Percentiles rank a stretch among this genome's conserved stretches.
Evolutionary conservation across 1,284 basidiomycete genomes (phyloP).

Genomic region (Pholiota adiposa): DNA sequence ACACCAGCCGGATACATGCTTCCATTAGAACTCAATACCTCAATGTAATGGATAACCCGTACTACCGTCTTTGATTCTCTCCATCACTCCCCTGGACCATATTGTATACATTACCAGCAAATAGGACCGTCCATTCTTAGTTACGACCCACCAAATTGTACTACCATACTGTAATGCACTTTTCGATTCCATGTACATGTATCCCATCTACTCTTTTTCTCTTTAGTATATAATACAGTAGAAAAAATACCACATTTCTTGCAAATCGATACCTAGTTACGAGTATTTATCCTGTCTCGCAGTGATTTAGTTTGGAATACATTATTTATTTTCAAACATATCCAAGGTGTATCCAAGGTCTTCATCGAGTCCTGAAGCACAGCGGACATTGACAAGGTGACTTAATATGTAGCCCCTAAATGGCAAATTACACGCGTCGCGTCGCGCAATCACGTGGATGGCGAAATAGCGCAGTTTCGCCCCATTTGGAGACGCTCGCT

Average conservation of each 20-base stretch:
- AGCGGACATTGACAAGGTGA: no score
- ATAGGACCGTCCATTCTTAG: neutral
- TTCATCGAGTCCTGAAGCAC: no score
- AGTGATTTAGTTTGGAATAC: no score
- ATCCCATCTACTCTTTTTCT: neutral
- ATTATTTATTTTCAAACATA: no score
- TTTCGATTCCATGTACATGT: neutral
- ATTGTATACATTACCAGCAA: neutral
- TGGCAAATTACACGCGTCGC: no score
- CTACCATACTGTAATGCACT: neutral
- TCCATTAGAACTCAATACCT: neutral
- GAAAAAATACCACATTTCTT: no score
- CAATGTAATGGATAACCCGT: neutral
- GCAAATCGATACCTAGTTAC: no score
- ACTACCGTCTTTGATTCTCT: neutral
- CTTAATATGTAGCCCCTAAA: no score
- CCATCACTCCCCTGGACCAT: neutral
- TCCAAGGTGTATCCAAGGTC: no score
- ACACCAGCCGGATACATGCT: neutral
- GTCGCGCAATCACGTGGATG: neutral
- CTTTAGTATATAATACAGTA: no score
- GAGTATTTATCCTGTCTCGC: no score
- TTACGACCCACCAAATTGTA: neutral
- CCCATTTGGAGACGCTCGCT: neutral
- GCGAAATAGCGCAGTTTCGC: neutral